Evolutionary conservation across 306 rosid species (phyloP).

Genomic region (Sphenostylis stenocarpa): DNA sequence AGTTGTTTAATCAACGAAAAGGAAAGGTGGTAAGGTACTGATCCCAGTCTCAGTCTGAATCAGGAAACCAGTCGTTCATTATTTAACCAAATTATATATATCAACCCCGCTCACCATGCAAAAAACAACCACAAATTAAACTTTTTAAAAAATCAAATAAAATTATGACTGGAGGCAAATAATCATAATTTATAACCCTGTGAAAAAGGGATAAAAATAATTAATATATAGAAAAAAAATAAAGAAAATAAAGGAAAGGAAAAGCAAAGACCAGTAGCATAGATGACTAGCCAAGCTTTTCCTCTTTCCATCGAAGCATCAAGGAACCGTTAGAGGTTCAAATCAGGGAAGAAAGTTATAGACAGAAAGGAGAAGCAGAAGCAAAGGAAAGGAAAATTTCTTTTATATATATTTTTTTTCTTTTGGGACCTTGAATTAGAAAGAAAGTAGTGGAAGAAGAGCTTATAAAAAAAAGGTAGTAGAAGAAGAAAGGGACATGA

Average conservation of each 20-base stretch:
- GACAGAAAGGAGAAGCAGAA: constrained; percentile 39
- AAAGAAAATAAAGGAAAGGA: background rate
- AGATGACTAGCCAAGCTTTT: constrained; percentile 29
- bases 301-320: constrained; percentile 50
- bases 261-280: constrained; percentile 14
- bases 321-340: constrained; percentile 47
- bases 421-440: constrained; percentile 20
- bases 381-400: constrained; percentile 1
- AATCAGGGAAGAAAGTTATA: constrained; percentile 48
- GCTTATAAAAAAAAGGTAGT: background rate
- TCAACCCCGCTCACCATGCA: constrained; percentile 55
- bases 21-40: constrained; percentile 45
- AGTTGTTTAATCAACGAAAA: constrained; percentile 75
- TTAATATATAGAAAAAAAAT: background rate
- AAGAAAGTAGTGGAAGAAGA: background rate
- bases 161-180: constrained; percentile 2
- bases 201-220: background rate
- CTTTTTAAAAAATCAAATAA: background rate
- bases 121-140: background rate
- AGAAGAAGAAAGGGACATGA: background rate
- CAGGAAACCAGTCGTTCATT: constrained; percentile 39
- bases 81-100: background rate
- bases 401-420: background rate
- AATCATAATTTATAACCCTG: background rate
- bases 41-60: constrained; percentile 54